These are phyloP conservation scores for Diplodia scrobiculata DNA, from an alignment of 2,329 filamentous ascomycete genomes.

Conservation along the genomic window DNA sequence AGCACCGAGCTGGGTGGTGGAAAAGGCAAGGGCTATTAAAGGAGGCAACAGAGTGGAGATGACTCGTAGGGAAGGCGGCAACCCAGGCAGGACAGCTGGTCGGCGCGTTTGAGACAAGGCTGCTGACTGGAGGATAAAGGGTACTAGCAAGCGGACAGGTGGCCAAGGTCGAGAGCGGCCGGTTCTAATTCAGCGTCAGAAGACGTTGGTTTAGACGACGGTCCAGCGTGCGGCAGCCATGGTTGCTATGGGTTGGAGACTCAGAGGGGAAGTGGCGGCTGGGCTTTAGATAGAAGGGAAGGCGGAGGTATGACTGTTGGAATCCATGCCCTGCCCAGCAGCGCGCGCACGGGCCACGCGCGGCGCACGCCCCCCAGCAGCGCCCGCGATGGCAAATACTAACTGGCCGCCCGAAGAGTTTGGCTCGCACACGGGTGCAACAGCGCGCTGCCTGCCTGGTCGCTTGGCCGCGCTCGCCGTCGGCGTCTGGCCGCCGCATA, in stretches of 20 bases:
- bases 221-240: slow-evolving; percentile 16
- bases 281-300: slow-evolving; percentile 28
- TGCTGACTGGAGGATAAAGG: slow-evolving; percentile 28
- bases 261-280: slow-evolving; percentile 22
- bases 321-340: slow-evolving; percentile 3
- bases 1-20: slow-evolving; percentile 26
- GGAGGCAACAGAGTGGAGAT: slow-evolving; percentile 30
- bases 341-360: slow-evolving; percentile 13
- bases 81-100: slow-evolving; percentile 27
- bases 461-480: neutral
- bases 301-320: slow-evolving; percentile 19
- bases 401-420: slow-evolving; percentile 6
- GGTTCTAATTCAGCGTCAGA: slow-evolving; percentile 20
- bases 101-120: slow-evolving; percentile 29
- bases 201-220: slow-evolving; percentile 25
- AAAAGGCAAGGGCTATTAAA: slow-evolving; percentile 33
- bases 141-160: slow-evolving; percentile 26
- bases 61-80: slow-evolving; percentile 35
- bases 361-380: slow-evolving; percentile 4
- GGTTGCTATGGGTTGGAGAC: slow-evolving; percentile 15
- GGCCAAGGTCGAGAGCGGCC: slow-evolving; percentile 24
- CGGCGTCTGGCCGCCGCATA: slow-evolving; percentile 13
- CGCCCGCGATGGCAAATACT: slow-evolving; percentile 24
- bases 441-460: slow-evolving; percentile 19
- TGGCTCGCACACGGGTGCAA: slow-evolving; percentile 27